Base-by-base conservation (phyloP, 495 filamentous ascomycete genomes). In the Aspergillus cavernicola region DNA sequence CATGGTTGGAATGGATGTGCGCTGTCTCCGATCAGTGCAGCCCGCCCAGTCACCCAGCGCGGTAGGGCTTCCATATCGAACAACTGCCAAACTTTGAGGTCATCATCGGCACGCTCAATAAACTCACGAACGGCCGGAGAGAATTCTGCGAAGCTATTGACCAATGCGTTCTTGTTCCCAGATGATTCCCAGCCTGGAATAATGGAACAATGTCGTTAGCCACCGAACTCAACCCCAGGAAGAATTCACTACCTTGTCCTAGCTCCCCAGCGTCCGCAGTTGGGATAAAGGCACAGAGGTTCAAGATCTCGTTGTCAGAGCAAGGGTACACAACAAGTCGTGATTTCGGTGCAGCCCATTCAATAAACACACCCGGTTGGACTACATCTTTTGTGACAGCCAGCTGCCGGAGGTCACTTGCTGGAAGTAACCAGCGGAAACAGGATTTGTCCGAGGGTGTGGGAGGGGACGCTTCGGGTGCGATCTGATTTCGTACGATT, bases 1-100 rank as follows among this genome's bases (percentile, higher is more conserved):
- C 63, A 65, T 36, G 80, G 80, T 31, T 75, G 65, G 52, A 85
- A 84, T 7, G 80, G 82, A 65, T 85, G 82, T 24, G 80, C 81
- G 1, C 82, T 75, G 68, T 86, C 84, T 4, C 82, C 82, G 1
- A 86, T 44, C 0, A 86, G 60, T 4, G 72, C 78, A 9, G 82
- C 57, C 31, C 64, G 66, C 0, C 64, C 70, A 6, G 68, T 63
- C 4, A 70, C 68, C 76, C 78, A 86, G 1, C 68, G 75, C 0
- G 73, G 70, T 7, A 86, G 59, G 7, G 63, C 31, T 18, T 75
- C 65, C 76, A 84, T 84, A 54, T 86, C 82, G 10, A 78, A 70
- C n/a, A 86, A 61, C 26, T 74, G 69, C 80, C 81, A 85, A 0
- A 84, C 72, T 39, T 77, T 81, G 11, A 82, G 56, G 16, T 63